Evolutionary conservation across 208 protist species (phyloP).

Genomic region (Leishmania lainsoni): DNA sequence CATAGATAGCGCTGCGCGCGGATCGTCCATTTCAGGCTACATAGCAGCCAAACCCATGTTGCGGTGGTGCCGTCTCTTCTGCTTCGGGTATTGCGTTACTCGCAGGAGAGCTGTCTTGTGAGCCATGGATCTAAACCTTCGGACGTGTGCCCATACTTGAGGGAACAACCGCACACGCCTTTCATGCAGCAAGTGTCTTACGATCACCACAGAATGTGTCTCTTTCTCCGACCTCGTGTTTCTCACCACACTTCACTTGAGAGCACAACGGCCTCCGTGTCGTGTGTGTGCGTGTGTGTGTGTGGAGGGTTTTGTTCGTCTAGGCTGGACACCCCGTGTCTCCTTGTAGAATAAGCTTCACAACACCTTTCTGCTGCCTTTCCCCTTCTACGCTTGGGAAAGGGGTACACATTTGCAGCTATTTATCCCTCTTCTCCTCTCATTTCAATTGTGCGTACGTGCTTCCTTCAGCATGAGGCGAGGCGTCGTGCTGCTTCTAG

Average conservation of each 20-base stretch:
- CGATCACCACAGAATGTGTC: not conserved
- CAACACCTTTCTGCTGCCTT: not conserved
- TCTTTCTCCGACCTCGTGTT: not conserved
- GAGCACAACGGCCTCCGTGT: not conserved
- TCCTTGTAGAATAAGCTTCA: not conserved
- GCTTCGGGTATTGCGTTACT: not conserved
- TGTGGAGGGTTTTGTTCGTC: not conserved
- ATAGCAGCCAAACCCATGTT: not conserved
- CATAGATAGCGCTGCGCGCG: not conserved
- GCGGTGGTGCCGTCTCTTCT: not conserved
- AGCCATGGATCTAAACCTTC: not conserved
- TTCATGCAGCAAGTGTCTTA: not conserved
- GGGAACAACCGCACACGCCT: not conserved
- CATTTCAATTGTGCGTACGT: not conserved
- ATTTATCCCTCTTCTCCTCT: not conserved
- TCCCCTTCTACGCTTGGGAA: not conserved
- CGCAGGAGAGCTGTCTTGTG: not conserved
- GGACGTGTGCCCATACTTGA: not conserved
- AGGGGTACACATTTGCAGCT: not conserved
- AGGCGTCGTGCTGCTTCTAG: constrained; percentile 6
- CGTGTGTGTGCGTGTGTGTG: not conserved
- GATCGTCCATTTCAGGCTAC: not conserved
- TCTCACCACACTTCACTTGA: not conserved
- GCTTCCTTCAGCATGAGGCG: constrained; percentile 16
- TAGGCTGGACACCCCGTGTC: not conserved